phyloP scores from a whole-genome alignment of 192 early-diverging fungal genomes.

The Linnemannia hyalina region DNA sequence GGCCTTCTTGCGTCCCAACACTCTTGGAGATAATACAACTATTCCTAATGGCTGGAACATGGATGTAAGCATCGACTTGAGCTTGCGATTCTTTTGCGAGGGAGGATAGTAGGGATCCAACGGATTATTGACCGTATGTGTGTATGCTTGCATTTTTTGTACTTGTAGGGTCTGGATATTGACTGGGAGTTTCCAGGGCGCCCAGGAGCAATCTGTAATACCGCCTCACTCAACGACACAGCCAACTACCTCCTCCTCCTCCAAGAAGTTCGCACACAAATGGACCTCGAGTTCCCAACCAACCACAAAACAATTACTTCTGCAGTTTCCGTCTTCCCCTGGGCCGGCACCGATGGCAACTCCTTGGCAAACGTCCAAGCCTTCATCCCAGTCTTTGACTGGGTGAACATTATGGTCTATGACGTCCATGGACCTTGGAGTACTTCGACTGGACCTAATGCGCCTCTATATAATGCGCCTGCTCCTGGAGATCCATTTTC shows the following conservation, averaged over 20 bases:
- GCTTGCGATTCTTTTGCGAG: too few species aligned
- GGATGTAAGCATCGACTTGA: background rate
- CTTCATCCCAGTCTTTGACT: conserved; percentile 68
- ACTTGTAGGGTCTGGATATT: conserved; percentile 53
- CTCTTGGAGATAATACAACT: background rate
- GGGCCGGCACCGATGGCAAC: conserved; percentile 55
- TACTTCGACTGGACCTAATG: conserved; percentile 72
- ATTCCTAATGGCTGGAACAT: background rate
- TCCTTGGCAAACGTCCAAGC: conserved; percentile 63
- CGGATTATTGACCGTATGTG: background rate
- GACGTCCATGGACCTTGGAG: conserved; percentile 73
- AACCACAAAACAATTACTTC: conserved; percentile 67
- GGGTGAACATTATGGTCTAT: conserved; percentile 77
- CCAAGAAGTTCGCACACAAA: conserved; percentile 60
- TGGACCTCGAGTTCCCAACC: conserved; percentile 60
- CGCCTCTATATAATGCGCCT: conserved; percentile 59
- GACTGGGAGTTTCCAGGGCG: conserved; percentile 62
- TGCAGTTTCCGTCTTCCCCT: conserved; percentile 73
- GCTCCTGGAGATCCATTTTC: conserved; percentile 47
- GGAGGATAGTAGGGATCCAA: background rate
- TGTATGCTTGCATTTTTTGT: background rate
- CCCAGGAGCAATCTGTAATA: conserved; percentile 55
- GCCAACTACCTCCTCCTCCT: conserved; percentile 69
- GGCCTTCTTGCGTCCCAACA: background rate
- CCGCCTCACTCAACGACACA: conserved; percentile 59